A percentile compares a stretch with the other conserved stretches of the same genome.
These are phyloP conservation scores for Groenewaldozyma sp. DNA, from an alignment of 1,139 yeast genomes.

Conservation along the genomic window DNA sequence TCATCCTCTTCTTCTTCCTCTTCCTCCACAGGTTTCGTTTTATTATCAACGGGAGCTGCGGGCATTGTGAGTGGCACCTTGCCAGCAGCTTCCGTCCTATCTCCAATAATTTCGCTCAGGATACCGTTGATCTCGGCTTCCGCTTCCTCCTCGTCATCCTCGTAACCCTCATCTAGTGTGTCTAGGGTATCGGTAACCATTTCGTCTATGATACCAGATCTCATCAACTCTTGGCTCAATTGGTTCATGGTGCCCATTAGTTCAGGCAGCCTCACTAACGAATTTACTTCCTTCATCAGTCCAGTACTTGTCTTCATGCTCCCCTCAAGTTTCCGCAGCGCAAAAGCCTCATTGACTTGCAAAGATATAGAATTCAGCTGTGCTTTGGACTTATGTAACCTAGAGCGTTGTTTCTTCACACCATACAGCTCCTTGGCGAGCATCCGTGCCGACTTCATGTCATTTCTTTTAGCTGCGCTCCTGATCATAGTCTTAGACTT, in stretches of 20 bases:
- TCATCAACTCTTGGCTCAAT: slow-evolving; percentile 73
- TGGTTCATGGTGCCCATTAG: slow-evolving; percentile 79
- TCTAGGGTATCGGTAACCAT: slow-evolving; percentile 93
- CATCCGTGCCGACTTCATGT: slow-evolving; percentile 60
- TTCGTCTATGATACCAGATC: slow-evolving; percentile 82
- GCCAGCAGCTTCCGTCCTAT: slow-evolving; percentile 31
- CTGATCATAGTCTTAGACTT: slow-evolving; percentile 73
- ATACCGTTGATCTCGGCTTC: slow-evolving; percentile 62
- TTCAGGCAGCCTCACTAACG: slow-evolving; percentile 69
- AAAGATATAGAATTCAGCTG: slow-evolving; percentile 76
- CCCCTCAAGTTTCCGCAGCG: slow-evolving; percentile 72
- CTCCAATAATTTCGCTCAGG: slow-evolving; percentile 42
- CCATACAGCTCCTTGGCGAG: slow-evolving; percentile 78
- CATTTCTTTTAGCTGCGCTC: slow-evolving; percentile 69
- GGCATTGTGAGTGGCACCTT: slow-evolving; percentile 41
- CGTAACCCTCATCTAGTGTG: slow-evolving; percentile 53
- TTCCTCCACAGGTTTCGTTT: slow-evolving; percentile 53
- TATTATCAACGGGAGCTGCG: slow-evolving; percentile 41
- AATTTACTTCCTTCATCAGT: slow-evolving; percentile 84
- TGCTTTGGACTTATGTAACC: slow-evolving; percentile 74
- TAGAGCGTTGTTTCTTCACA: slow-evolving; percentile 62
- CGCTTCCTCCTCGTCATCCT: slow-evolving; percentile 57
- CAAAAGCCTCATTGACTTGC: slow-evolving; percentile 90
- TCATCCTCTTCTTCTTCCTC: slow-evolving; percentile 42
- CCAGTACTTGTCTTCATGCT: slow-evolving; percentile 72